Conservation (phyloP, 352 stramenopile species). For the Phytophthora pseudosyringae region DNA sequence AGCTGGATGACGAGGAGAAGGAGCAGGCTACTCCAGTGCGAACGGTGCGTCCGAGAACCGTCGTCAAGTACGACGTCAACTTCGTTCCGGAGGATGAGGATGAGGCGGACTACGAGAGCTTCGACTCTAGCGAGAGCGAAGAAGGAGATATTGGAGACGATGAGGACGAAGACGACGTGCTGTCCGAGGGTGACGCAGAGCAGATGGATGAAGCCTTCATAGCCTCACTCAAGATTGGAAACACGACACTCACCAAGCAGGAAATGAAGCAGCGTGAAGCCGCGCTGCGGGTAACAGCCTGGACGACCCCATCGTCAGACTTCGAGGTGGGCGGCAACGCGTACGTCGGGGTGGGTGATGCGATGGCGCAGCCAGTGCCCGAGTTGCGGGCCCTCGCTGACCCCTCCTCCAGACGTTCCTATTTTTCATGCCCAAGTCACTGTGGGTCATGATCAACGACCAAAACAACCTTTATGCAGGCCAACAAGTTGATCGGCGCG, state of each 20-base stretch:
- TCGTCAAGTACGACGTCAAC: slow-evolving; percentile 10
- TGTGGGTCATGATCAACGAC: slow-evolving; percentile 17
- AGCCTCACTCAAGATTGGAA: neutral
- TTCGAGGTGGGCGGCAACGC: neutral
- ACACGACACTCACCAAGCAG: neutral
- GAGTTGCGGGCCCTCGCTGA: neutral
- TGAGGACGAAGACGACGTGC: neutral
- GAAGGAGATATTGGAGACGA: neutral
- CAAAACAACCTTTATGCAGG: slow-evolving; percentile 37
- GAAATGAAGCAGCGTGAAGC: neutral
- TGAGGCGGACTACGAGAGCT: slow-evolving; percentile 12
- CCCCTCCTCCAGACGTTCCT: slow-evolving; percentile 25
- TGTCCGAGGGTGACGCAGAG: neutral
- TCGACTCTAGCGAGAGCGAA: neutral
- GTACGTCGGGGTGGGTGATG: neutral
- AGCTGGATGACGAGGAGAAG: too few species aligned
- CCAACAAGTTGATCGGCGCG: slow-evolving; percentile 6
- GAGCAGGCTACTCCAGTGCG: too few species aligned
- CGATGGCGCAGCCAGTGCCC: neutral
- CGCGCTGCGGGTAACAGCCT: neutral
- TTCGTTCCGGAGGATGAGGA: neutral
- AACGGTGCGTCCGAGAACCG: too few species aligned
- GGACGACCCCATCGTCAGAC: neutral
- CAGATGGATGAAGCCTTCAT: slow-evolving; percentile 3
- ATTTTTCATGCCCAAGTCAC: slow-evolving; percentile 24